Evolutionary conservation across 108 stramenopile species (phyloP), one percentile per base, ranked within the genome.

Genomic region (Conticribra guillardii): DNA sequence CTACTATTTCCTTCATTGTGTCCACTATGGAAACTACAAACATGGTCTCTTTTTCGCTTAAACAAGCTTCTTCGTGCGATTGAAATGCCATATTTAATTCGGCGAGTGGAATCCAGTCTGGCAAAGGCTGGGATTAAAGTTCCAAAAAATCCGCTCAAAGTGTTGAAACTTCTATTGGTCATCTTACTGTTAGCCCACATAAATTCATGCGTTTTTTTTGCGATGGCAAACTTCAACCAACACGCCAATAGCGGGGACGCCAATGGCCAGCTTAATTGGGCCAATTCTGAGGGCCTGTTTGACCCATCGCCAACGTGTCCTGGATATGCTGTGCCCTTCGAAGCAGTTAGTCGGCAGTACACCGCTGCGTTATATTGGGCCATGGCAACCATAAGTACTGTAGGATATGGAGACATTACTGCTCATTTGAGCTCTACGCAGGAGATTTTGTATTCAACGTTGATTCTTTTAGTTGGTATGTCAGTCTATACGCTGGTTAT

Each of bases 331-430:
- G 67, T 62, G 21, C 17, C 58, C 14, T 56, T 60, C 18, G 33
- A 24, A 21, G 32, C 34, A 37, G 48, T 78, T 2, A 41, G 60
- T 23, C 63, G 62, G 45, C 67, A 65, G n/a, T 87, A 87, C 53
- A 69, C 67, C 16, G 66, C 69, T n/a, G 67, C 79, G 18, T 33
- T 86, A 0, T 86, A 82, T 56, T 86, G 85, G 85, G 73, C 82
- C 46, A 73, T 74, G 52, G 79, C 82, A 23, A 86, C 85, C 9
- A 60, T 86, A 47, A 81, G 79, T 24, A 86, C 85, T 14, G 82
- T 81, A 8, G 85, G 85, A 2, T 85, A 86, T 54, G 83, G 86
- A 22, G 86, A 87, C 44, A 59, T 88, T 21, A 61, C 71, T 14
- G 79, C 83, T 2, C 58, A 83, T 57, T 30, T 67, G 41, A 48